Percentiles rank a stretch among this genome's conserved stretches.
Conservation (phyloP, 2,329 filamentous ascomycete genomes). For the Trichoderma simmonsii region DNA sequence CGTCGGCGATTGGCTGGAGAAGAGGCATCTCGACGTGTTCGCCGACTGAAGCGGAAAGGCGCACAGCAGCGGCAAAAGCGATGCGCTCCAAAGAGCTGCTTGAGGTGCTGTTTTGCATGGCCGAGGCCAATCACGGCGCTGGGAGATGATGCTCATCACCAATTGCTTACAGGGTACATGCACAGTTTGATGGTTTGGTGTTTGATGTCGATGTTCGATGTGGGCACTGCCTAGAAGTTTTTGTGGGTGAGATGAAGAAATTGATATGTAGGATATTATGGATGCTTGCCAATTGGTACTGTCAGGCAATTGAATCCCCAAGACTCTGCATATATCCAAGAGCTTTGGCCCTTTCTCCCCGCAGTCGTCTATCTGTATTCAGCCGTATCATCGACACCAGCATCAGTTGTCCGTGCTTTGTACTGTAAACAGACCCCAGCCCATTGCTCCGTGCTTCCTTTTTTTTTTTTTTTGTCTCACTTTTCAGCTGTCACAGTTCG, state of each 20-base stretch:
- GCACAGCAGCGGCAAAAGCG: not conserved
- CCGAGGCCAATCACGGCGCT: slow-evolving; percentile 12
- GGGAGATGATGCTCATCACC: not conserved
- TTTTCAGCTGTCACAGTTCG: not conserved
- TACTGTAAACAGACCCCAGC: not conserved
- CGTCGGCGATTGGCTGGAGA: slow-evolving; percentile 18
- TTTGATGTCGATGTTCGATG: not conserved
- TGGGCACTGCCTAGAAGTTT: not conserved
- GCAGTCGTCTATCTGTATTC: not conserved
- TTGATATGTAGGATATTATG: not conserved
- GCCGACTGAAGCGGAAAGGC: not conserved
- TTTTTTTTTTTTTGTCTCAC: not conserved
- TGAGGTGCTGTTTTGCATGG: not conserved
- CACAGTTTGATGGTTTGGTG: not conserved
- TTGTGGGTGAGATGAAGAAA: not conserved
- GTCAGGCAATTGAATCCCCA: not conserved
- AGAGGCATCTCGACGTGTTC: slow-evolving; percentile 5
- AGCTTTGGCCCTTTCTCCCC: not conserved
- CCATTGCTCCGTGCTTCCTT: not conserved
- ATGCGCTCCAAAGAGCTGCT: not conserved
- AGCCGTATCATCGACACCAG: not conserved
- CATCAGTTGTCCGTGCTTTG: not conserved
- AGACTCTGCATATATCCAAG: not conserved
- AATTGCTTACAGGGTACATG: not conserved
- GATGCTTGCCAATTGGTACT: not conserved